Base-by-base conservation (phyloP, 108 stramenopile genomes). In the Skeletonema potamos region DNA sequence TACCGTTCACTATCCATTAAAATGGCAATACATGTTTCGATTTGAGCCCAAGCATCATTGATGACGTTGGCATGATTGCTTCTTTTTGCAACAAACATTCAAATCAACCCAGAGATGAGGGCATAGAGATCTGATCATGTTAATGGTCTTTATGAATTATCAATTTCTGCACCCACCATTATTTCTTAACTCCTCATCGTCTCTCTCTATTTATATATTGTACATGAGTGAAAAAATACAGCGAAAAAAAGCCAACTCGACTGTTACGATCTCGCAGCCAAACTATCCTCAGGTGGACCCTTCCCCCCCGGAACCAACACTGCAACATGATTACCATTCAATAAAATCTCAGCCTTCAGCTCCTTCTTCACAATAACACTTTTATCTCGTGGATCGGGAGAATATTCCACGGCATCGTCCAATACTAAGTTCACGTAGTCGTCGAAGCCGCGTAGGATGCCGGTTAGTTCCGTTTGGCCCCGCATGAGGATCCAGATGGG, bases 291-390 rank as follows among this genome's bases (percentile, higher is more conserved):
- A 30, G 92, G 92, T 18, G n/a, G n/a, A n/a, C 88, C 89, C 62
- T 30, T 77, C 62, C 88, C 89, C 27, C 89, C 89, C 30, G 93
- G 93, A 27, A 95, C 87, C 59, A 95, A 64, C 15, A 95, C 89
- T 4, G 93, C 89, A 54, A 95, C 90, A 59, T 95, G 93, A 81
- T 95, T 95, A 33, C 93, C 93, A 84, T 95, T 95, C 68, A 95
- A 73, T 43, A 95, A 79, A 69, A 95, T 92, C 69, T 95, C 93
- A 13, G 86, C 78, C 59, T 91, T 83, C 33, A 95, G 64, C 20
- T 88, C 87, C 43, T 79, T 90, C 69, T 82, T 89, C 65, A 89
- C 75, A 44, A 89, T 63, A 6, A 79, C 78, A 54, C 56, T 83
- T 28, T 81, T 85, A 63, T 87, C 88, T 18, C 74, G 73, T 3